Evolutionary conservation across 192 early-diverging fungal species (phyloP).

Genomic region (Umbelopsis sp.): DNA sequence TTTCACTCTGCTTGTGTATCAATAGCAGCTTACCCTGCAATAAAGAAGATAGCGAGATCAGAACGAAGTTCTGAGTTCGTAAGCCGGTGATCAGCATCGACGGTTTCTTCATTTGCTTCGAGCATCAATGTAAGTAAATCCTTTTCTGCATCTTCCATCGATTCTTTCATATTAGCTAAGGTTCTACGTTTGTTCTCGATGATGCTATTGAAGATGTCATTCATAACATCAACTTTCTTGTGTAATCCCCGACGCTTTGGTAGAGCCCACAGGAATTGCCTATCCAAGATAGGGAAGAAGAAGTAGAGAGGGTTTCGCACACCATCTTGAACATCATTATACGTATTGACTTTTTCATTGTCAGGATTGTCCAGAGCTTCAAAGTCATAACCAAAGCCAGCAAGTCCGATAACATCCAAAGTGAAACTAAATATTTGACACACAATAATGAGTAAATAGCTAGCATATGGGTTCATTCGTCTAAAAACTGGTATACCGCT

Average conservation of each 20-base stretch:
- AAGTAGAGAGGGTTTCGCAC: not conserved
- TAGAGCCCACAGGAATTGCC: conserved; percentile 3
- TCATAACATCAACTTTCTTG: conserved; percentile 14
- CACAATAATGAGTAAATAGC: not conserved
- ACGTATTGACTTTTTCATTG: conserved; percentile 6
- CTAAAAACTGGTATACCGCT: not conserved
- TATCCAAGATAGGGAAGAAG: conserved; percentile 26
- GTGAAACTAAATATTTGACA: conserved; percentile 21
- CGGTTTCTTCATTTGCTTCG: conserved; percentile 11
- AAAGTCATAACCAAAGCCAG: conserved; percentile 36
- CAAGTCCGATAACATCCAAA: conserved; percentile 32
- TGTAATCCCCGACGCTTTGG: conserved; percentile 13
- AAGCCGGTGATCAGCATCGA: not conserved
- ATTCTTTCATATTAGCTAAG: not conserved
- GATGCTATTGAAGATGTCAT: conserved; percentile 16
- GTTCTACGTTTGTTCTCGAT: conserved; percentile 26
- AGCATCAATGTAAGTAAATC: conserved; percentile 34
- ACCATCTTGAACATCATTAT: not conserved
- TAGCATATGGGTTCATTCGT: not conserved
- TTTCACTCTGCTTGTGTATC: not conserved
- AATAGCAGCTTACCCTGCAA: conserved; percentile 1
- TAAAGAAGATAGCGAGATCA: conserved; percentile 3
- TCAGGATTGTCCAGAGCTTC: conserved; percentile 14
- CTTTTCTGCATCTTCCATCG: conserved; percentile 29
- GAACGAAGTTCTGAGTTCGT: conserved; percentile 16